Evolutionary conservation across 164 flowering plant species (phyloP).

Genomic region (Saururus chinensis): DNA sequence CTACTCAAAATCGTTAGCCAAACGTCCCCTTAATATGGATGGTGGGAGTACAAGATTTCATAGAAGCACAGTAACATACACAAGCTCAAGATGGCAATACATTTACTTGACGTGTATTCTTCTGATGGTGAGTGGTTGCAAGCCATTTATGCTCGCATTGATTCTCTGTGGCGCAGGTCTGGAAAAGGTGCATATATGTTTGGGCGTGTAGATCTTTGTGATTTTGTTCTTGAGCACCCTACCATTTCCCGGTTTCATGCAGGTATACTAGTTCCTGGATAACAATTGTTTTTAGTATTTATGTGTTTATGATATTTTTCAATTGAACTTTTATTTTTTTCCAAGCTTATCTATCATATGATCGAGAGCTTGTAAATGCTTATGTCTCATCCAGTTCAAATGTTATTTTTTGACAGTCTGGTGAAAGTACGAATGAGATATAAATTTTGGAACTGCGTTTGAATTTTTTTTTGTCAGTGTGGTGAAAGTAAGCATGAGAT

Average conservation of each 20-base stretch:
- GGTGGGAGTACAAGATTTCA: no score
- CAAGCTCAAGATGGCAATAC: neutral
- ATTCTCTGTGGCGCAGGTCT: conserved; percentile 28
- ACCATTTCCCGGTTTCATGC: conserved; percentile 95
- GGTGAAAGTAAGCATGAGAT: no score
- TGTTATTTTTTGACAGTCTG: no score
- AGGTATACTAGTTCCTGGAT: conserved; percentile 30
- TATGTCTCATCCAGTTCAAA: no score
- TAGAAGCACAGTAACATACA: neutral
- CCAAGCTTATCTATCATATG: neutral
- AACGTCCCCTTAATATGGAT: no score
- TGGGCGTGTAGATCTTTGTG: conserved; percentile 88
- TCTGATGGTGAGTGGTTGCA: neutral
- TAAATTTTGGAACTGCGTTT: no score
- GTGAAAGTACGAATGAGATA: no score
- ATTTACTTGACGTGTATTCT: neutral
- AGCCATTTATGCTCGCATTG: neutral
- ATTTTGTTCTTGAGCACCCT: conserved; percentile 88
- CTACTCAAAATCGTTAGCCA: no score
- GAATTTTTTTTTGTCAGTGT: no score
- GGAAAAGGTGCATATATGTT: conserved; percentile 95
- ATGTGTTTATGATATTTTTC: neutral
- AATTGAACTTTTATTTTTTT: neutral
- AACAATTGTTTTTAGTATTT: neutral
- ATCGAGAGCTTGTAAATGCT: no score